phyloP scores from a whole-genome alignment of 108 stramenopile genomes.

The Nitzschia sp. region DNA sequence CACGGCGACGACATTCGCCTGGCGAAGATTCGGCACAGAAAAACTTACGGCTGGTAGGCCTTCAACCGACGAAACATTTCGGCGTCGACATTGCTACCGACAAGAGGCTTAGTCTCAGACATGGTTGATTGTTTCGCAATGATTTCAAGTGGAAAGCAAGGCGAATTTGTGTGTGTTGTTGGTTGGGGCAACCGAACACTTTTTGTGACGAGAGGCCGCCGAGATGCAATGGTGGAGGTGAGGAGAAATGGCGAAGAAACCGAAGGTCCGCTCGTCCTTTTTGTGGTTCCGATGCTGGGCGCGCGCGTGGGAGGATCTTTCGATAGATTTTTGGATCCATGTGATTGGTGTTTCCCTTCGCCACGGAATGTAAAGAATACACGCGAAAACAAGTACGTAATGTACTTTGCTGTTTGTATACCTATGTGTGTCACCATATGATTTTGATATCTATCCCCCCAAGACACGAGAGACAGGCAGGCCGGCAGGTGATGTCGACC shows the following conservation, averaged over 20 bases:
- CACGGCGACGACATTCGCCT: conserved; percentile 5
- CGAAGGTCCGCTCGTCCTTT: too few relatives aligned
- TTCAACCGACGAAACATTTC: conserved; percentile 77
- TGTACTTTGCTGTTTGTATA: too few relatives aligned
- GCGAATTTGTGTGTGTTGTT: not conserved
- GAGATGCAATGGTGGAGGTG: not conserved
- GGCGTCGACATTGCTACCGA: conserved; percentile 52
- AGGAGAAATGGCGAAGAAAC: not conserved
- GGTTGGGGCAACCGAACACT: not conserved
- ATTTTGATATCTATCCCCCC: too few relatives aligned
- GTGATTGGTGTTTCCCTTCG: too few relatives aligned
- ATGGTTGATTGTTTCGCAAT: conserved; percentile 6
- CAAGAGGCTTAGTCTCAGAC: conserved; percentile 77
- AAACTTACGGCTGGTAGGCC: conserved; percentile 86
- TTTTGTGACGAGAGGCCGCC: not conserved
- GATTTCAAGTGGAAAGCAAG: not conserved
- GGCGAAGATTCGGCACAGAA: conserved; percentile 4
- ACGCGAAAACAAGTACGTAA: too few relatives aligned
- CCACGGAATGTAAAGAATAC: too few relatives aligned
- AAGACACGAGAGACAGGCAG: too few relatives aligned
- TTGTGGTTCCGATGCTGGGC: not conserved
- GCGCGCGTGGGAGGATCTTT: not conserved
- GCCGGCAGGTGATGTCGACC: too few relatives aligned
- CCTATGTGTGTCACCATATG: too few relatives aligned
- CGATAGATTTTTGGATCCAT: not conserved